A percentile compares a stretch with the other conserved stretches of the same genome.
Conservation (phyloP, 2,329 filamentous ascomycete species). For the Xylaria polymorpha region DNA sequence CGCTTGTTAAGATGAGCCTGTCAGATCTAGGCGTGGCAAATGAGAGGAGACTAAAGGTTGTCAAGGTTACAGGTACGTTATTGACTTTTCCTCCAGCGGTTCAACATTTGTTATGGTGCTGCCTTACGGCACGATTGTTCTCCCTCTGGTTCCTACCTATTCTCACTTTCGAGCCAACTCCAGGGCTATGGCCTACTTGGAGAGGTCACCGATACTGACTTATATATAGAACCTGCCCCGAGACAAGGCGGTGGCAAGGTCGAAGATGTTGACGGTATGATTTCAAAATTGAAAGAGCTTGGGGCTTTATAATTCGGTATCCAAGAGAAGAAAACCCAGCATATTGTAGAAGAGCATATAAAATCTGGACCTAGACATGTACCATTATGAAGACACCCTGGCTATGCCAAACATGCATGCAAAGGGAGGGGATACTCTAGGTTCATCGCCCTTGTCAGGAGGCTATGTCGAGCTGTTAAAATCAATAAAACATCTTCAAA, state of each 20-base stretch:
- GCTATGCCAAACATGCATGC: neutral
- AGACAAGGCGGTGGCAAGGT: constrained; percentile 97
- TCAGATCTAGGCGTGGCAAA: constrained; percentile 83
- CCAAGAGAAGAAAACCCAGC: neutral
- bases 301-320: constrained; percentile 76
- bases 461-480: constrained; percentile 1
- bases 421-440: neutral
- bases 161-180: neutral
- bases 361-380: constrained; percentile 15
- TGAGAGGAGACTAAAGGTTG: constrained; percentile 81
- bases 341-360: constrained; percentile 19
- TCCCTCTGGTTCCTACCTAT: neutral
- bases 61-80: constrained; percentile 84
- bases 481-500: neutral
- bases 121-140: neutral
- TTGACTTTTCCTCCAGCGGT: constrained; percentile 8
- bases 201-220: constrained; percentile 25
- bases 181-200: neutral
- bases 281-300: constrained; percentile 93
- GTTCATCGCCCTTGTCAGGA: neutral
- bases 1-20: constrained; percentile 89
- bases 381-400: constrained; percentile 23
- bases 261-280: constrained; percentile 94
- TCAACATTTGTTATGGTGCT: neutral
- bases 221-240: constrained; percentile 77